phyloP scores from a whole-genome alignment of 305 asterid species.

The Vinca major region DNA sequence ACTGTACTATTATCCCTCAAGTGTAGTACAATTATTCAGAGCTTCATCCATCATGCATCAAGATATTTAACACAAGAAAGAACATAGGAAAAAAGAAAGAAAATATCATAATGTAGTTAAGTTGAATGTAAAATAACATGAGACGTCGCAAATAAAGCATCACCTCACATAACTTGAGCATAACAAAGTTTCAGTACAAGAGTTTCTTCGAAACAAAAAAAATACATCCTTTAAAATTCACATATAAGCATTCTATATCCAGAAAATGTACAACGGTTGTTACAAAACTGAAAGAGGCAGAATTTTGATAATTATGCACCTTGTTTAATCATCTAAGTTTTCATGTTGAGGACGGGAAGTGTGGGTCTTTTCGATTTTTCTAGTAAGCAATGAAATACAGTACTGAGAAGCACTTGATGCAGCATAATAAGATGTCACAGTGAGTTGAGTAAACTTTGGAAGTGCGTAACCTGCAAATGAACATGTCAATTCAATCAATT shows the following conservation, averaged over 20 bases:
- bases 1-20: background rate
- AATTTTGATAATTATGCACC: constrained; percentile 3
- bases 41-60: background rate
- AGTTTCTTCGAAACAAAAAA: no score
- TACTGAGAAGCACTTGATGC: constrained; percentile 75
- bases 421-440: constrained; percentile 69
- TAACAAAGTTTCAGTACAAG: no score
- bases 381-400: constrained; percentile 71
- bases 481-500: constrained; percentile 4
- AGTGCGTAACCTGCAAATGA: constrained; percentile 47
- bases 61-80: no score
- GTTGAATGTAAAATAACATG: no score
- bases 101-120: no score
- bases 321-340: constrained; percentile 25
- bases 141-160: background rate
- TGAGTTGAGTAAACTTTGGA: constrained; percentile 67
- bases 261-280: background rate
- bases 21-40: background rate
- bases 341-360: constrained; percentile 33
- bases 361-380: constrained; percentile 55
- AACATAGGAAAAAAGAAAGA: no score
- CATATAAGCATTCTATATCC: constrained; percentile 8
- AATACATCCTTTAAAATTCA: background rate
- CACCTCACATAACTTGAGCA: background rate
- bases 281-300: background rate